Evolutionary conservation across 345 rosid genomes (phyloP).

Genomic region (Physaria fendleri): DNA sequence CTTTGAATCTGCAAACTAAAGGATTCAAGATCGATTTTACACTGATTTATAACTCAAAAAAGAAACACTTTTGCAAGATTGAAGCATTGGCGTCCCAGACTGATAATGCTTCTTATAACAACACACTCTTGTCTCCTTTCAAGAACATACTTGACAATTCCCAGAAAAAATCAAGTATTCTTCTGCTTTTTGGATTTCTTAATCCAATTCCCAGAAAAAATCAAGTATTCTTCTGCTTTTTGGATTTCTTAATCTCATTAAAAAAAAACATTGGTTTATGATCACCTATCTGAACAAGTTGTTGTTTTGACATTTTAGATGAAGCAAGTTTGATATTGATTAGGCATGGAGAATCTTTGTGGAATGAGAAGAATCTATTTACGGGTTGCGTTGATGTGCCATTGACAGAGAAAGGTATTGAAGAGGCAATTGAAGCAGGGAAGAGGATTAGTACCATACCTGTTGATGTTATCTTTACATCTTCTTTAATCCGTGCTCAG

Average conservation of each 20-base stretch:
- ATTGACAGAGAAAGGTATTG: conserved; percentile 71
- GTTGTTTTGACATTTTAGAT: conserved; percentile 33
- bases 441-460: conserved; percentile 90
- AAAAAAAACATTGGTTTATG: neutral
- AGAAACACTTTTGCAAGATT: conserved; percentile 32
- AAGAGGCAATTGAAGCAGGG: conserved; percentile 94
- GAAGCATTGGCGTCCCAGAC: conserved; percentile 49
- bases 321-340: conserved; percentile 83
- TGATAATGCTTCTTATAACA: conserved; percentile 34
- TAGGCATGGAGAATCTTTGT: conserved; percentile 85
- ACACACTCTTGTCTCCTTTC: conserved; percentile 53
- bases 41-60: conserved; percentile 12
- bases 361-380: conserved; percentile 92
- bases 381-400: conserved; percentile 96
- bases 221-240: conserved; percentile 37
- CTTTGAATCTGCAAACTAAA: conserved; percentile 31
- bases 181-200: neutral
- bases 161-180: conserved; percentile 55
- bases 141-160: conserved; percentile 34
- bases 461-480: conserved; percentile 77
- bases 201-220: conserved; percentile 35
- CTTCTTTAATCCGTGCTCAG: conserved; percentile 78
- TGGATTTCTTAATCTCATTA: neutral
- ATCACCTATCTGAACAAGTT: neutral
- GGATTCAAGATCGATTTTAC: conserved; percentile 32